Evolutionary conservation across 441 rosid species (phyloP).

Genomic region (Populus hybrid): DNA sequence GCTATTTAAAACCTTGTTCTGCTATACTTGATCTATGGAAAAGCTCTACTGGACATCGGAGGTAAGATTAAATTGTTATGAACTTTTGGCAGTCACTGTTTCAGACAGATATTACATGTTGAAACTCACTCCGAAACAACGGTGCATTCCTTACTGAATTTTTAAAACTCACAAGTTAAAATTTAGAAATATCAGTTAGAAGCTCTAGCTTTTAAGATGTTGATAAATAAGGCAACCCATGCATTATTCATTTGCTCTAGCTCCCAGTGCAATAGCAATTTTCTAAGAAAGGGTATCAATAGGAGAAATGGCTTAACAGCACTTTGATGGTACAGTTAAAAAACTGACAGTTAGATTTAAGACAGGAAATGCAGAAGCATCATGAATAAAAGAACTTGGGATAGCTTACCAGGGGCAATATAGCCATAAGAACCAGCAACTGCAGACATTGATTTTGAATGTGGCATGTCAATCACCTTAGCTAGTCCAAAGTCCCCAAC

Average conservation of each 20-base stretch:
- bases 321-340: not conserved
- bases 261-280: not conserved
- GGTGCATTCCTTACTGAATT: too few species aligned
- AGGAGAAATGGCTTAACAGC: not conserved
- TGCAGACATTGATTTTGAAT: constrained; percentile 90
- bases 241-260: not conserved
- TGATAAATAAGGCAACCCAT: too few species aligned
- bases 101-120: not conserved
- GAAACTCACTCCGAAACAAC: too few species aligned
- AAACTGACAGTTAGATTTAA: not conserved
- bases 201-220: too few species aligned
- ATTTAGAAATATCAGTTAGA: too few species aligned
- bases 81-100: too few species aligned
- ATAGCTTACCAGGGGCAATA: constrained; percentile 78
- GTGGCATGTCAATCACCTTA: constrained; percentile 86
- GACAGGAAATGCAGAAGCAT: not conserved
- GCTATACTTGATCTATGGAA: not conserved
- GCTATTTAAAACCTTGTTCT: not conserved
- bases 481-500: constrained; percentile 86
- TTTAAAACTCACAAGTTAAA: too few species aligned
- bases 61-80: not conserved
- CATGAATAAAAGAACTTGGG: not conserved
- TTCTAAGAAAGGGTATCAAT: not conserved
- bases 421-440: constrained; percentile 95
- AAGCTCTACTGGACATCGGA: not conserved